Conservation (phyloP, 176 grass and related monocot genomes). For the Zea luxurians region DNA sequence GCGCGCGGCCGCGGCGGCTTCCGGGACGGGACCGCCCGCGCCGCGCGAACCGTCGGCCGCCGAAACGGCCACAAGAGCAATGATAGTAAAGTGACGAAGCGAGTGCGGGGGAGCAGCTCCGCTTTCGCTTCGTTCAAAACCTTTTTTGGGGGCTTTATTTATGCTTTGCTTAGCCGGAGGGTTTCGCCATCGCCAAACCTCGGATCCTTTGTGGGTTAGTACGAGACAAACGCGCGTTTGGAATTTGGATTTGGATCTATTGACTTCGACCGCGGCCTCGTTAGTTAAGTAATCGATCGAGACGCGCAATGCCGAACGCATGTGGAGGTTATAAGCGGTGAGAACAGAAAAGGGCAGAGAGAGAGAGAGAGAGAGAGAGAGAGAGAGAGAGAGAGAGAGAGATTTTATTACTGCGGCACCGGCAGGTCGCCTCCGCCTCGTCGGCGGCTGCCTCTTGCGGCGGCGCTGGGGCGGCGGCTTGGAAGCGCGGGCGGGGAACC, state of each 20-base stretch:
- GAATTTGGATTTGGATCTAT: constrained; percentile 49
- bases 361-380: background rate
- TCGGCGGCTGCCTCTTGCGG: constrained; percentile 45
- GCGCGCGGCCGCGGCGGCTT: background rate
- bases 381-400: background rate
- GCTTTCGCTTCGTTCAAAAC: constrained; percentile 34
- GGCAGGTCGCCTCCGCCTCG: constrained; percentile 35
- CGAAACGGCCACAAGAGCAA: constrained; percentile 41
- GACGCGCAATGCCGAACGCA: background rate
- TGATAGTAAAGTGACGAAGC: constrained; percentile 43
- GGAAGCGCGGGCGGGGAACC: constrained; percentile 26
- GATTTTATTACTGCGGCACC: constrained; percentile 29
- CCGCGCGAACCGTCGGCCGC: background rate
- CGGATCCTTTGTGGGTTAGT: constrained; percentile 31
- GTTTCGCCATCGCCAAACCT: constrained; percentile 1
- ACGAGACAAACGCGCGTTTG: constrained; percentile 10
- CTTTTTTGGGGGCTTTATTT: constrained; percentile 16
- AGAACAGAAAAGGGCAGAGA: background rate
- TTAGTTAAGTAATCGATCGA: constrained; percentile 32
- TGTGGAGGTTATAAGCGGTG: background rate
- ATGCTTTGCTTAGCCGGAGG: constrained; percentile 34
- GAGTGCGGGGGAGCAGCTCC: background rate
- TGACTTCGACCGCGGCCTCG: constrained; percentile 26
- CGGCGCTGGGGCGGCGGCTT: constrained; percentile 27
- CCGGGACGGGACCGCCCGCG: constrained; percentile 3